Base-by-base conservation (phyloP, 768 basidiomycete species). In the Coprinopsis sp. region DNA sequence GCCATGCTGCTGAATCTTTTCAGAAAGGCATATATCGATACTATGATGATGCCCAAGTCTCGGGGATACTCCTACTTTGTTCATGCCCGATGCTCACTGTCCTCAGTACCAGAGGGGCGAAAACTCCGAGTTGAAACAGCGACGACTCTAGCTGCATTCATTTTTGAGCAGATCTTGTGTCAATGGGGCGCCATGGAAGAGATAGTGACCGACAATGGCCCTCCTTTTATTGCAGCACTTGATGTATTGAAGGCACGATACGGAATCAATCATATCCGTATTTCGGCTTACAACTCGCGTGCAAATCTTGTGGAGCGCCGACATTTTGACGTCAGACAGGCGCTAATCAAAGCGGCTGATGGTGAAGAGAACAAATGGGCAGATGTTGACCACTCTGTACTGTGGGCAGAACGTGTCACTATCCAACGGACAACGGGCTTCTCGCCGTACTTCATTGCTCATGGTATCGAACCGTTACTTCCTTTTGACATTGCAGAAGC, bases 271-370 rank as follows among this genome's bases (percentile, higher is more conserved):
- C 68, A 72, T 30, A 73, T 76, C 12, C 48, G 56, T 0, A 72
- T 76, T 2, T 69, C 64, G 0, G 54, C 63, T 0, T 76, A 74
- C 55, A 76, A 76, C 43, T 72, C 65, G 0, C 61, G 55, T 2
- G 67, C 68, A 0, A 74, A 76, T 0, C 48, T 64, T 1, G 56
- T 73, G 0, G 64, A 75, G 41, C 38, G 46, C 12, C 37, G 54
- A n/a, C 68, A 70, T 51, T 60, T 52, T 29, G 52, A 57, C 33
- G 49, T 68, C 2, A 38, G 61, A 1, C 56, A 63, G 14, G 30
- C 57, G 0, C 28, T 70, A 0, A 50, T 67, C 11, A 69, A 70
- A 36, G 56, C 60, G 2, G 56, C 56, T n/a, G 55, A 61, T 0
- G 61, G 62, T 0, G 46, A 68, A 22, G 50, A 58, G 13, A 8